phyloP scores from a whole-genome alignment of 495 filamentous ascomycete species.

The Aspergillus leporis region DNA sequence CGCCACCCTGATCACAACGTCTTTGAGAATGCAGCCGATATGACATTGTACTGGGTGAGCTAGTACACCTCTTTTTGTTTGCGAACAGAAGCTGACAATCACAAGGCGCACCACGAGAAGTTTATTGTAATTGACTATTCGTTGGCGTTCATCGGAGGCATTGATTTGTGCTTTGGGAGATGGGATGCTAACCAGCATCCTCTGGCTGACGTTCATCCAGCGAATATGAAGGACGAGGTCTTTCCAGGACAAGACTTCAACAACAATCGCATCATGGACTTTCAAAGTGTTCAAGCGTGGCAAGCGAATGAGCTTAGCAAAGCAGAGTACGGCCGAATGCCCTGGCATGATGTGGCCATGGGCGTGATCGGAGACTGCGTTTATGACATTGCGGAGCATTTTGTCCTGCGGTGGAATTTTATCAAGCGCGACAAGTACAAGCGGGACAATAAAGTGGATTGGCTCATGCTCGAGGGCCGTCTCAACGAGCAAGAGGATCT shows the following conservation, averaged over 20 bases:
- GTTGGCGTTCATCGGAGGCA: constrained; percentile 85
- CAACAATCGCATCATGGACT: constrained; percentile 94
- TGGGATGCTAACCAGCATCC: constrained; percentile 89
- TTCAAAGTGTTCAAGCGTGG: constrained; percentile 88
- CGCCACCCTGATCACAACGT: constrained; percentile 95
- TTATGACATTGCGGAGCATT: constrained; percentile 95
- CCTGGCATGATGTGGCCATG: constrained; percentile 96
- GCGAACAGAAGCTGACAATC: constrained; percentile 5
- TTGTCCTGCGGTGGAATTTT: constrained; percentile 94
- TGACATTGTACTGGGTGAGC: constrained; percentile 90
- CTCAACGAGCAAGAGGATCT: constrained; percentile 77
- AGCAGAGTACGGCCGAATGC: constrained; percentile 90
- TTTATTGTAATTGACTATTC: constrained; percentile 92
- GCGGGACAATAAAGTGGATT: constrained; percentile 73
- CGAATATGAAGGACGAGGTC: constrained; percentile 75
- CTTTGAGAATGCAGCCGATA: constrained; percentile 89
- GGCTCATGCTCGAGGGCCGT: constrained; percentile 81
- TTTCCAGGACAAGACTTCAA: constrained; percentile 98
- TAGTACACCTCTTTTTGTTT: neutral
- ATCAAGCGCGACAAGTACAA: constrained; percentile 98
- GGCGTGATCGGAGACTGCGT: constrained; percentile 84
- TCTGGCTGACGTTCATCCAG: constrained; percentile 84
- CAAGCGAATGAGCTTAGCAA: constrained; percentile 91
- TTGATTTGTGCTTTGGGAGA: constrained; percentile 94
- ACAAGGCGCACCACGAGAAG: constrained; percentile 87